A percentile compares a stretch with the other conserved stretches of the same genome.
These are phyloP conservation scores for Globisporangium lucens DNA, from an alignment of 352 stramenopile species.

Conservation along the genomic window DNA sequence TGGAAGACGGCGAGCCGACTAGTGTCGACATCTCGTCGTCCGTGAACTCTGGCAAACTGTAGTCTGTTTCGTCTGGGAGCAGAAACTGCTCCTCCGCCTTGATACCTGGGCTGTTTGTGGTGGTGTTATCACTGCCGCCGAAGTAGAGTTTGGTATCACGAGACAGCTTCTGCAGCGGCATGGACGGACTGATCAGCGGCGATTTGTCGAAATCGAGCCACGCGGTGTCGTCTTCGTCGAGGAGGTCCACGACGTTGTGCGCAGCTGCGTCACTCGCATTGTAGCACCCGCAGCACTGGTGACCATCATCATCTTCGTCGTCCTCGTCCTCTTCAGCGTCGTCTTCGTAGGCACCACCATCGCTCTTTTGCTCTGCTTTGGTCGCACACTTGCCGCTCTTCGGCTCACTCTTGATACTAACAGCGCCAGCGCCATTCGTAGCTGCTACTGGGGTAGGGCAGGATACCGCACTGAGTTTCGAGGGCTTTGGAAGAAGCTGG, in stretches of 20 bases:
- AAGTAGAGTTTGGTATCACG: background rate
- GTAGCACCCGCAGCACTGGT: constrained; percentile 4
- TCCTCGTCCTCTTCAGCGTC: constrained; percentile 18
- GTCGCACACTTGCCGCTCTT: constrained; percentile 1
- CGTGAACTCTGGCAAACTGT: constrained; percentile 36
- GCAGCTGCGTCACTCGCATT: background rate
- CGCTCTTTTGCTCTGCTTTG: background rate
- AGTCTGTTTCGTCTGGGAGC: constrained; percentile 29
- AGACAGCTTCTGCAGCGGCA: constrained; percentile 14
- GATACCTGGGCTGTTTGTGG: background rate
- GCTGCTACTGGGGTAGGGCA: background rate
- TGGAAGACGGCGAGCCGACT: constrained; percentile 30
- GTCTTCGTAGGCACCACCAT: background rate
- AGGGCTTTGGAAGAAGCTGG: background rate
- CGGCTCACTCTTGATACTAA: background rate
- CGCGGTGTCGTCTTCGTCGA: constrained; percentile 21
- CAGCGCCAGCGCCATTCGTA: background rate
- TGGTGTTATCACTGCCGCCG: background rate
- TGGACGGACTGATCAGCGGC: constrained; percentile 21
- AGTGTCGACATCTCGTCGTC: constrained; percentile 38
- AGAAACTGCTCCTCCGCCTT: constrained; percentile 26
- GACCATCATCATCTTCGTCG: constrained; percentile 18
- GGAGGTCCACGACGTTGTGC: constrained; percentile 8
- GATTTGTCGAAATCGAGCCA: constrained; percentile 32
- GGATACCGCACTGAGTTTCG: background rate